Conservation (phyloP, 2,329 filamentous ascomycete species). For the Fusarium solani-melongenae region DNA sequence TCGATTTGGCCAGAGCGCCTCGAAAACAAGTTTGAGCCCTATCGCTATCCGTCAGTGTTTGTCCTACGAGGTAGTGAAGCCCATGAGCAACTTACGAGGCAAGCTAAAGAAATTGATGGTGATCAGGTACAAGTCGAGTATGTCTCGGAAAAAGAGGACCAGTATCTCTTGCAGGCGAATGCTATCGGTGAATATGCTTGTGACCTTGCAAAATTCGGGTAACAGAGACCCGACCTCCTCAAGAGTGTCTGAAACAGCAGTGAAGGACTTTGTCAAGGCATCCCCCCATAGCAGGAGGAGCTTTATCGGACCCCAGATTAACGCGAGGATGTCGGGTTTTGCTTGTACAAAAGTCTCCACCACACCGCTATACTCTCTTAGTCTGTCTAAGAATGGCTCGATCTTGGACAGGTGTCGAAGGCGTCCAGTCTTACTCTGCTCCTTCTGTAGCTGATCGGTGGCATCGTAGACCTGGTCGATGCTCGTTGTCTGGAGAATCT, state of each 20-base stretch:
- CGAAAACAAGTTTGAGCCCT: not conserved
- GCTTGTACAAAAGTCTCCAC: not conserved
- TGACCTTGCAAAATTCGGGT: not conserved
- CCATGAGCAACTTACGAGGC: not conserved
- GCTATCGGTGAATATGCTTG: not conserved
- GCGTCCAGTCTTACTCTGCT: not conserved
- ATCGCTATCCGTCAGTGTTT: not conserved
- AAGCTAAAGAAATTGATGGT: not conserved
- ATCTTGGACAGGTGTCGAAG: not conserved
- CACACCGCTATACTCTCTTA: not conserved
- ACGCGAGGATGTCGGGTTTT: not conserved
- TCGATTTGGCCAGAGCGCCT: not conserved
- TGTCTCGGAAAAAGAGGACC: not conserved
- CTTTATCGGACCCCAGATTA: slow-evolving; percentile 11
- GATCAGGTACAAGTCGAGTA: not conserved
- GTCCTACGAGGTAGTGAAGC: rapidly evolving
- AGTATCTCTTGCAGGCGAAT: not conserved
- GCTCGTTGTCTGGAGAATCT: not conserved
- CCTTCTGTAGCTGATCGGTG: not conserved
- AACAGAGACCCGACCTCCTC: not conserved
- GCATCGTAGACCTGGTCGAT: not conserved
- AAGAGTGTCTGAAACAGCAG: not conserved
- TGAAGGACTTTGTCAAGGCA: not conserved
- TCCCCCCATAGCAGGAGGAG: slow-evolving; percentile 1
- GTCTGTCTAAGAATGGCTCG: not conserved